Evolutionary conservation across 1,139 yeast species (phyloP).

Genomic region (Protomyces gravidus): DNA sequence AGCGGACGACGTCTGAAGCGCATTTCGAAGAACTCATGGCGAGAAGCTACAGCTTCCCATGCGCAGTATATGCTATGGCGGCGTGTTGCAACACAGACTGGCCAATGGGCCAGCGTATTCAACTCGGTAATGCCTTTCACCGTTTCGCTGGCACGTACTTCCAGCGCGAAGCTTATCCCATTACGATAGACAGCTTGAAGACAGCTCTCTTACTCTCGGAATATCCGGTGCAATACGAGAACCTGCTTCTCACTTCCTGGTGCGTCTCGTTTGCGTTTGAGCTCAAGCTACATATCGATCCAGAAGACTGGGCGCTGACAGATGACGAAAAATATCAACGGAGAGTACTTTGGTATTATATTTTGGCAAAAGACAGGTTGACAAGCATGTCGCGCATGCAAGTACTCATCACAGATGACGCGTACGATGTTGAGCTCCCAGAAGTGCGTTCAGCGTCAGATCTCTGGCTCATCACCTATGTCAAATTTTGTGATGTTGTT

Average conservation of each 20-base stretch:
- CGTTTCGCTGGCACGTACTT: constrained; percentile 16
- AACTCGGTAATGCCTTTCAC: constrained; percentile 9
- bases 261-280: constrained; percentile 18
- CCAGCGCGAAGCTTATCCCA: constrained; percentile 13
- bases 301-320: constrained; percentile 12
- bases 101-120: constrained; percentile 10
- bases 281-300: constrained; percentile 14
- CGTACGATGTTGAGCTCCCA: constrained; percentile 1
- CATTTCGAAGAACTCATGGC: neutral
- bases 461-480: constrained; percentile 3
- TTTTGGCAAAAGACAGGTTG: constrained; percentile 7
- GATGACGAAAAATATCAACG: constrained; percentile 16
- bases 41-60: constrained; percentile 1
- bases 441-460: neutral
- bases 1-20: neutral
- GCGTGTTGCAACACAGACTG: constrained; percentile 14
- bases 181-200: constrained; percentile 2
- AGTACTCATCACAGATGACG: neutral
- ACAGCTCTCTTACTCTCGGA: constrained; percentile 13
- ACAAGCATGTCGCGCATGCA: neutral
- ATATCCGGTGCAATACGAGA: constrained; percentile 2
- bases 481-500: neutral
- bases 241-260: constrained; percentile 11
- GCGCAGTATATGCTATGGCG: constrained; percentile 17
- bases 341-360: constrained; percentile 4